Evolutionary conservation across 805 yeast genomes (phyloP).

Genomic region (Millerozyma miso): DNA sequence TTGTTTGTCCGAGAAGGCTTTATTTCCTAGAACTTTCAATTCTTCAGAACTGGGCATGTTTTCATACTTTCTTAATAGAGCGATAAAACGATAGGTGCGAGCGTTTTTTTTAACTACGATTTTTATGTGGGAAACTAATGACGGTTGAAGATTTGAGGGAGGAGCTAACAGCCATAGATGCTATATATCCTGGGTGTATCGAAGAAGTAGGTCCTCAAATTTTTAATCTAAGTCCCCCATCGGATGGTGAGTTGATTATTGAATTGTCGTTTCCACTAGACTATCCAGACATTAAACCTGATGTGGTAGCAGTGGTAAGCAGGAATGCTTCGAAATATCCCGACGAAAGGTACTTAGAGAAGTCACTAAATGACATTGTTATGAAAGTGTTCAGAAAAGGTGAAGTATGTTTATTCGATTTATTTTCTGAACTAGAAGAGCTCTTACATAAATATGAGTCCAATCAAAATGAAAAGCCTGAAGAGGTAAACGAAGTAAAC

Average conservation of each 20-base stretch:
- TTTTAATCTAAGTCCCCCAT: constrained; percentile 53
- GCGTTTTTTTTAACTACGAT: neutral
- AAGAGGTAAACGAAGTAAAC: constrained; percentile 7
- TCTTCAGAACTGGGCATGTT: constrained; percentile 18
- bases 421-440: constrained; percentile 58
- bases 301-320: constrained; percentile 51
- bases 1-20: constrained; percentile 42
- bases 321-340: constrained; percentile 33
- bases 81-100: neutral
- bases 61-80: neutral
- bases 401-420: constrained; percentile 75
- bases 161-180: constrained; percentile 79
- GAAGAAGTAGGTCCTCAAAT: constrained; percentile 33
- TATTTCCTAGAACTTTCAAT: constrained; percentile 48
- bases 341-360: constrained; percentile 40
- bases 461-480: constrained; percentile 13
- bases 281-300: constrained; percentile 69
- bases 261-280: constrained; percentile 65
- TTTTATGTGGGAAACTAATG: constrained; percentile 4
- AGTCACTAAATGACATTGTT: constrained; percentile 47
- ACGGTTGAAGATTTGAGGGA: constrained; percentile 52
- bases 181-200: constrained; percentile 74
- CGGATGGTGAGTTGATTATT: constrained; percentile 55
- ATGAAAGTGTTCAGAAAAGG: constrained; percentile 53
- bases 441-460: constrained; percentile 39